Conservation (phyloP, 768 basidiomycete species). For the Roridomyces roridus region DNA sequence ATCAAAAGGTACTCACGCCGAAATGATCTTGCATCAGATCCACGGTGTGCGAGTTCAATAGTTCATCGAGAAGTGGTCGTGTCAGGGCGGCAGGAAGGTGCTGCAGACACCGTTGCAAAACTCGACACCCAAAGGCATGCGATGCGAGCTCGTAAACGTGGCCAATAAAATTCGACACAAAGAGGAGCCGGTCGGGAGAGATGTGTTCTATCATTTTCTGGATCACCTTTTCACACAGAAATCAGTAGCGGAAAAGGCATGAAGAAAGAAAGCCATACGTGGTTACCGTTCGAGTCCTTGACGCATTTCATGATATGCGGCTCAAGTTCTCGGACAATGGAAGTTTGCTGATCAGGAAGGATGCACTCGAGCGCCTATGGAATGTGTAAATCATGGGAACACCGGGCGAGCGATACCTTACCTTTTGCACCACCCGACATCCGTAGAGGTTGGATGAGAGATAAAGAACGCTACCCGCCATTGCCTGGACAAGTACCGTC, state of each 20-base stretch:
- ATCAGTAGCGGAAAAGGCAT: constrained; percentile 3
- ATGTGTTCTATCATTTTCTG: constrained; percentile 90
- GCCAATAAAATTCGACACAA: constrained; percentile 77
- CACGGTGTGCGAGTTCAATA: constrained; percentile 67
- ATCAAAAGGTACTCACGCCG: constrained; percentile 60
- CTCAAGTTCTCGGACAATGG: constrained; percentile 81
- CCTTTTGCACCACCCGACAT: constrained; percentile 95
- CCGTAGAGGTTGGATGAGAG: constrained; percentile 94
- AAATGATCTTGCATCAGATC: constrained; percentile 90
- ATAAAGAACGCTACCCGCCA: constrained; percentile 79
- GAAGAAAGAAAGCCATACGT: constrained; percentile 67
- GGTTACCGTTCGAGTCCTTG: constrained; percentile 92
- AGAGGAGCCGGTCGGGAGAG: constrained; percentile 74
- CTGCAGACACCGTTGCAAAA: constrained; percentile 92
- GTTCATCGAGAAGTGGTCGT: constrained; percentile 79
- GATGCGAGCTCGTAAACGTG: constrained; percentile 83
- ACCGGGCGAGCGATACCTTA: constrained; percentile 32
- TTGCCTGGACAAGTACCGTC: constrained; percentile 65
- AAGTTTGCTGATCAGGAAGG: constrained; percentile 75
- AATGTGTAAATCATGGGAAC: neutral
- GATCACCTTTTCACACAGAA: constrained; percentile 59
- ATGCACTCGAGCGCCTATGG: constrained; percentile 83
- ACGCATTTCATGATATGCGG: constrained; percentile 84
- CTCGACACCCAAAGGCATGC: constrained; percentile 94
- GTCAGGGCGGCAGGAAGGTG: constrained; percentile 74